A percentile compares a stretch with the other conserved stretches of the same genome.
Evolutionary conservation across 2,329 filamentous ascomycete species (phyloP).

Genomic region (Pseudogymnoascus sp.): DNA sequence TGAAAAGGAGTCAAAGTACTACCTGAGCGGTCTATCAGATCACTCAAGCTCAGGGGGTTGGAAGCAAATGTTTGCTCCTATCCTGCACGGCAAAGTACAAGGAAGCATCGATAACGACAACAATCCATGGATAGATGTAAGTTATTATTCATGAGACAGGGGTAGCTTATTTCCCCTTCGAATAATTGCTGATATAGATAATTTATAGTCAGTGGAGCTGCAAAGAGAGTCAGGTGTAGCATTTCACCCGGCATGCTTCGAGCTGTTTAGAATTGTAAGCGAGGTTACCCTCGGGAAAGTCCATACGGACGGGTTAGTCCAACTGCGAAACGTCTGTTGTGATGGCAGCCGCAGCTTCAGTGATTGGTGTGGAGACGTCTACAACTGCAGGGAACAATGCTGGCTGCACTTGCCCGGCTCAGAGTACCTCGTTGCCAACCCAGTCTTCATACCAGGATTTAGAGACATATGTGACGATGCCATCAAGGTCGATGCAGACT

Average conservation of each 20-base stretch:
- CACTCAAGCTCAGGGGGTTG: background rate
- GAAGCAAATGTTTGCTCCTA: background rate
- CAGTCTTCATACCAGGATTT: constrained; percentile 21
- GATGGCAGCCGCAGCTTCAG: background rate
- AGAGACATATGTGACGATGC: constrained; percentile 14
- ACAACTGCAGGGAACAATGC: background rate
- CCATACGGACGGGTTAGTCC: constrained; percentile 14
- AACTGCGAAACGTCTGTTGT: background rate
- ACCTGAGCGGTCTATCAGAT: background rate
- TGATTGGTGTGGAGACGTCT: background rate
- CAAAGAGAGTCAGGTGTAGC: constrained; percentile 15
- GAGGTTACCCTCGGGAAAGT: background rate
- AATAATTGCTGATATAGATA: background rate
- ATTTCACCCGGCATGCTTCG: constrained; percentile 20
- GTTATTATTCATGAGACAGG: background rate
- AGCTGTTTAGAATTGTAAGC: constrained; percentile 15
- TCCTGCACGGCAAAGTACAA: background rate
- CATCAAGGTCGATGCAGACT: background rate
- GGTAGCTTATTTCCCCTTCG: background rate
- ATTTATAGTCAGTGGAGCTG: background rate
- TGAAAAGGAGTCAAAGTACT: background rate
- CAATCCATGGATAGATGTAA: background rate
- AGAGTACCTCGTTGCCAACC: constrained; percentile 23
- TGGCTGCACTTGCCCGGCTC: constrained; percentile 16
- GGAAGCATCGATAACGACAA: background rate